These are phyloP conservation scores for Leucosporidium scottii DNA, from an alignment of 768 basidiomycete genomes.

Conservation along the genomic window DNA sequence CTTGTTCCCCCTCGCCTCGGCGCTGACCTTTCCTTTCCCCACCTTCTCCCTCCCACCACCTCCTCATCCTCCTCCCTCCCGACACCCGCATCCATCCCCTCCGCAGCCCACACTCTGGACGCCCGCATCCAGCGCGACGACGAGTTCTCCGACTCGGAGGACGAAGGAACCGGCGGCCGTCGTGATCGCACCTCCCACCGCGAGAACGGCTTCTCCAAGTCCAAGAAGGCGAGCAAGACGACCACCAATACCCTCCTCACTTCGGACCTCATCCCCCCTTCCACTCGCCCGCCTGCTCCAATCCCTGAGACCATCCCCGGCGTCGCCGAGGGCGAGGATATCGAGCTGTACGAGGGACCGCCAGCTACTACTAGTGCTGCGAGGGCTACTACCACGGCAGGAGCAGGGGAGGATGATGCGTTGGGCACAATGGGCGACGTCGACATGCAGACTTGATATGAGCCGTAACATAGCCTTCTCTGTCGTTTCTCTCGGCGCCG, in stretches of 20 bases:
- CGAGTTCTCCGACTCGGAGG: constrained; percentile 93
- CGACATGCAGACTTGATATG: too few relatives aligned
- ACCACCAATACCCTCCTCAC: background rate
- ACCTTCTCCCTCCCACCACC: background rate
- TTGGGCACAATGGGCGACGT: too few relatives aligned
- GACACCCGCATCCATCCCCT: background rate
- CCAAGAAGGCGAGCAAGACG: constrained; percentile 8
- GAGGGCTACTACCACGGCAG: constrained; percentile 25
- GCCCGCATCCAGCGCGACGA: constrained; percentile 72
- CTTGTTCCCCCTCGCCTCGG: background rate
- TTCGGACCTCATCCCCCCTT: background rate
- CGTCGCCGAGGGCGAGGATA: background rate
- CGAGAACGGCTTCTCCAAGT: background rate
- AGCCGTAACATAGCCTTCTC: too few relatives aligned
- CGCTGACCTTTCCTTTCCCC: background rate
- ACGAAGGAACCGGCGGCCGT: constrained; percentile 68
- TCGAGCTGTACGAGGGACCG: background rate
- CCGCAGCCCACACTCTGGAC: constrained; percentile 61
- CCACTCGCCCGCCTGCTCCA: background rate
- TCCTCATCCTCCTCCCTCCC: background rate
- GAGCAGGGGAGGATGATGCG: constrained; percentile 10
- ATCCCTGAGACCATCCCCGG: background rate
- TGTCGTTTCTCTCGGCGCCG: too few relatives aligned
- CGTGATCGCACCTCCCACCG: constrained; percentile 25
- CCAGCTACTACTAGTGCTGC: constrained; percentile 22